phyloP scores from a whole-genome alignment of 2,329 filamentous ascomycete genomes.

The Amphichorda felina region DNA sequence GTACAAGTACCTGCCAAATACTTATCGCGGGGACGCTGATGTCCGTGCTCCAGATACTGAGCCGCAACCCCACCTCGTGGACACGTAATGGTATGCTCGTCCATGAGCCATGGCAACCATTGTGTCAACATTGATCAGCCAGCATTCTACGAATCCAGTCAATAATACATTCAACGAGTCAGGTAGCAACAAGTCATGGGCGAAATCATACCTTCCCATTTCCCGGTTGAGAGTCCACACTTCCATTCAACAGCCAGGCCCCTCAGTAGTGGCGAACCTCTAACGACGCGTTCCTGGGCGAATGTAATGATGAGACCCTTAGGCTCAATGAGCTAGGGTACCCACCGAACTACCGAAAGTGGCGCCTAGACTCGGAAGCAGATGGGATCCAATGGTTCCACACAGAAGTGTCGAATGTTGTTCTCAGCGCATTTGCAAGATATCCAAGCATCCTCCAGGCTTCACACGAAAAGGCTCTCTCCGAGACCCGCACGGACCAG shows the following conservation, averaged over 20 bases:
- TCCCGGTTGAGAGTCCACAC: neutral
- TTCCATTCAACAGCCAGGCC: neutral
- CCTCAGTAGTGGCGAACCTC: neutral
- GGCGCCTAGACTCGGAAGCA: neutral
- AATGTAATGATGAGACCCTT: neutral
- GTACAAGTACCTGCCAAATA: too few relatives aligned
- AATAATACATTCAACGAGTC: neutral
- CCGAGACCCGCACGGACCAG: neutral
- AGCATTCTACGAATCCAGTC: neutral
- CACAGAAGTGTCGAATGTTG: neutral
- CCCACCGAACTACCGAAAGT: neutral
- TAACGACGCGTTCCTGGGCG: neutral
- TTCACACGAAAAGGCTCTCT: neutral
- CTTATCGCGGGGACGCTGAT: neutral
- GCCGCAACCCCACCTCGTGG: neutral
- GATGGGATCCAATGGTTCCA: neutral
- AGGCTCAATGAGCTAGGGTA: neutral
- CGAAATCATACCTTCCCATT: neutral
- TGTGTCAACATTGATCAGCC: neutral
- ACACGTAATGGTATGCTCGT: neutral
- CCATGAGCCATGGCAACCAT: neutral
- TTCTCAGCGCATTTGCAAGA: neutral
- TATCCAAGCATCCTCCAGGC: neutral
- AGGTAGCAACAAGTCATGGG: neutral
- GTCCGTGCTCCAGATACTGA: neutral